phyloP scores from a whole-genome alignment of 2,329 filamentous ascomycete species.

The Aspergillus ochraceoroseus region DNA sequence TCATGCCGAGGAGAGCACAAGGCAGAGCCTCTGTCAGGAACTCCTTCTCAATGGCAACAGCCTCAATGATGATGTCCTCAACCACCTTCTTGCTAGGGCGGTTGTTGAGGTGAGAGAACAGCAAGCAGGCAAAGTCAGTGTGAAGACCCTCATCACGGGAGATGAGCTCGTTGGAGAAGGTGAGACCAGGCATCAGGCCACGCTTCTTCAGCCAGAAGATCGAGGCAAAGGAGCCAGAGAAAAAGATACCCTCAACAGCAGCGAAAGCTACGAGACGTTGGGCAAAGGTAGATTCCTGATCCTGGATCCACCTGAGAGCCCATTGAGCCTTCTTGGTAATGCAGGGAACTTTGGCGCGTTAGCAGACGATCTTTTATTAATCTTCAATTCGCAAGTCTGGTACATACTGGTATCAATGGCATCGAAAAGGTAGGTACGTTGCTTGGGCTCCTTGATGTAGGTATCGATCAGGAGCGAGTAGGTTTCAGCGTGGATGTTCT shows the following conservation, averaged over 20 bases:
- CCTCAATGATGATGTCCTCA: slow-evolving; percentile 85
- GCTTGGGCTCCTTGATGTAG: slow-evolving; percentile 96
- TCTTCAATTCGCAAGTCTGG: too few relatives aligned
- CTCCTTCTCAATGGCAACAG: slow-evolving; percentile 92
- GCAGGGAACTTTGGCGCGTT: slow-evolving; percentile 65
- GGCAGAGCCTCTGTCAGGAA: slow-evolving; percentile 95
- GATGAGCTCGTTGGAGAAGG: slow-evolving; percentile 99
- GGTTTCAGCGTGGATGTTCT: slow-evolving; percentile 99
- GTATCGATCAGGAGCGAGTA: slow-evolving; percentile 99
- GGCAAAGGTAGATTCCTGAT: slow-evolving; percentile 89
- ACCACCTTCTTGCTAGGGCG: slow-evolving; percentile 79
- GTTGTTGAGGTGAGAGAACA: slow-evolving; percentile 96
- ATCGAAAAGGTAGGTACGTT: slow-evolving; percentile 93
- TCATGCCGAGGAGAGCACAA: slow-evolving; percentile 93
- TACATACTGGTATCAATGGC: slow-evolving; percentile 93
- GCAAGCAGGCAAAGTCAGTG: slow-evolving; percentile 95
- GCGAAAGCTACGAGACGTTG: slow-evolving; percentile 95
- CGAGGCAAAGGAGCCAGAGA: slow-evolving; percentile 95
- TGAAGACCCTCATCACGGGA: slow-evolving; percentile 98
- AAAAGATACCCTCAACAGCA: slow-evolving; percentile 99
- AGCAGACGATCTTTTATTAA: slow-evolving; percentile 23
- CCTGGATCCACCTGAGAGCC: slow-evolving; percentile 91
- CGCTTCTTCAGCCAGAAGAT: slow-evolving; percentile 99
- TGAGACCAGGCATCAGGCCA: slow-evolving; percentile 95
- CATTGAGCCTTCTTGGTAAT: slow-evolving; percentile 99